Evolutionary conservation across 202 grass and related monocot species (phyloP), one percentile per base, ranked within the genome.

Genomic region (Setaria viridis): DNA sequence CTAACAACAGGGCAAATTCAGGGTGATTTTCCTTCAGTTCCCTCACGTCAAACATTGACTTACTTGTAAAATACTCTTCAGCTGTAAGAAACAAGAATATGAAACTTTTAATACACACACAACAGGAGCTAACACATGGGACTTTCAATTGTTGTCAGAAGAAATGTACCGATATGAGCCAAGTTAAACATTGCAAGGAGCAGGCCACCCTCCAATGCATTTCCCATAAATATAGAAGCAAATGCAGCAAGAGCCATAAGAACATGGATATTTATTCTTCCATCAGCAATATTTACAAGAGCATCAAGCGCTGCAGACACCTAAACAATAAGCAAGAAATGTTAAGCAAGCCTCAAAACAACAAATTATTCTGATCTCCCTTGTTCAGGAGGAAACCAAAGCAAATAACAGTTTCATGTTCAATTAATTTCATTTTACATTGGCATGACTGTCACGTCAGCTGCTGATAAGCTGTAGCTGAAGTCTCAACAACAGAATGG

Each of bases 161-260:
- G 72, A 60, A 46, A 76, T 71, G 45, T 98, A 98, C 95, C 95
- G 7, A 98, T 98, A 78, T 98, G 95, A 65, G 95, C 95, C 64
- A 98, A 86, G 68, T 98, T 98, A 91, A 98, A 98, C 95, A 98
- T 98, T 57, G 95, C 93, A 86, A 98, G 93, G 85, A 98, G 93
- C 51, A 98, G 84, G 30, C 93, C 95, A 76, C 95, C 95, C 82
- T 98, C 95, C 90, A 98, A 89, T 47, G 95, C 85, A 54, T 98
- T 98, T 32, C 95, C 95, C 95, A 98, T 98, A 83, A 98, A 98
- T 85, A 98, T 86, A 57, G 95, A 98, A 62, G 93, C 93, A 92
- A 98, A 98, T 54, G 95, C 95, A 88, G 95, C 95, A 82, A 98
- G 90, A 77, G 95, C 95, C 95, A 98, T 98, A 14, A 98, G 90